These are phyloP conservation scores for Salix purpurea DNA, from an alignment of 345 rosid genomes.

Conservation along the genomic window DNA sequence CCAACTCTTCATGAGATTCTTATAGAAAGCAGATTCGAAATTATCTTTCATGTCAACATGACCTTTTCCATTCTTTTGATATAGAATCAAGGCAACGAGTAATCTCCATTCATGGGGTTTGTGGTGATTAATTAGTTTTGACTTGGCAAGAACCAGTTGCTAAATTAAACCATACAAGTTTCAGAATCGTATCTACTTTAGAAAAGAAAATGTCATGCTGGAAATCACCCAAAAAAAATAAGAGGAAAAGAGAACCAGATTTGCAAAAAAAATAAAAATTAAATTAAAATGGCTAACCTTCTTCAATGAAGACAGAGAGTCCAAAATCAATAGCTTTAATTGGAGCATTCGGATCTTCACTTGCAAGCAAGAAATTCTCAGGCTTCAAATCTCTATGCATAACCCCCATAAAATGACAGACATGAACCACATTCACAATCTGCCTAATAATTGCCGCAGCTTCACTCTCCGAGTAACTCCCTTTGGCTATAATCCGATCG, in stretches of 20 bases:
- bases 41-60: no score
- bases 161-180: not conserved
- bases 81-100: no score
- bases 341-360: conserved; percentile 9
- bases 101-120: no score
- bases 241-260: not conserved
- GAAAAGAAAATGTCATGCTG: not conserved
- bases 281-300: conserved; percentile 7
- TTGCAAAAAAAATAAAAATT: not conserved
- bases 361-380: conserved; percentile 28
- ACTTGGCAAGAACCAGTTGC: not conserved
- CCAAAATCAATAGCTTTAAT: conserved; percentile 33
- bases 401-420: conserved; percentile 34
- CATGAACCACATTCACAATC: conserved; percentile 33
- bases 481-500: conserved; percentile 23
- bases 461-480: conserved; percentile 22
- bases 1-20: no score
- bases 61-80: no score
- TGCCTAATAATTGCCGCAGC: conserved; percentile 20
- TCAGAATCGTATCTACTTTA: not conserved
- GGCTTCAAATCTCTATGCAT: conserved; percentile 36
- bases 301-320: conserved; percentile 32
- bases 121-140: not conserved
- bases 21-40: no score
- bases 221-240: not conserved